A percentile compares a stretch with the other conserved stretches of the same genome.
Conservation (phyloP, 1,284 basidiomycete species). For the Fomitiporia mediterranea region DNA sequence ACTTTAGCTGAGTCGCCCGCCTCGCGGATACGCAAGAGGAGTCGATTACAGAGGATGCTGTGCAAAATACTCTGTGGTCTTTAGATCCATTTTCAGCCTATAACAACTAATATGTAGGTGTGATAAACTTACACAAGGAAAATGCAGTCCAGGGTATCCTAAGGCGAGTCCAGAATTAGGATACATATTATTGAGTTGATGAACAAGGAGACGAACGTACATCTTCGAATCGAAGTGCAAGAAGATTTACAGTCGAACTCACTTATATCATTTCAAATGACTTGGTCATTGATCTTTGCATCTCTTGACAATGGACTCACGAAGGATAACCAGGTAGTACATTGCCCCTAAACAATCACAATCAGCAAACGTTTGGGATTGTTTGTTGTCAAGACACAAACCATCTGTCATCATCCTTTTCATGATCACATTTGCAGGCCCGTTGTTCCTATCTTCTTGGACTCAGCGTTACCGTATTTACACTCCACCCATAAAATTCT, state of each 20-base stretch:
- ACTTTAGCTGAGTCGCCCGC: neutral
- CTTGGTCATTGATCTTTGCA: neutral
- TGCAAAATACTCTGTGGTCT: conserved; percentile 15
- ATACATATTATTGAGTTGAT: too few species aligned
- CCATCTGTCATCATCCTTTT: conserved; percentile 11
- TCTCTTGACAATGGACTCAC: neutral
- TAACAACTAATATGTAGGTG: neutral
- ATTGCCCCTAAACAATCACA: neutral
- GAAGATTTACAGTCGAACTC: conserved; percentile 3
- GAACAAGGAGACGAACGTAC: too few species aligned
- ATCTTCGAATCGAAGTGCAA: conserved; percentile 1
- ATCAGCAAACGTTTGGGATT: neutral
- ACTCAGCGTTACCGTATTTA: neutral
- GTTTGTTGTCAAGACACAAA: neutral
- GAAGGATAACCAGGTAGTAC: conserved; percentile 6
- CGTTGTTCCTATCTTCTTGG: neutral
- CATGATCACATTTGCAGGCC: neutral
- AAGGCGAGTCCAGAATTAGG: too few species aligned
- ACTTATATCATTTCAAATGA: neutral
- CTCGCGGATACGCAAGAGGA: conserved; percentile 7
- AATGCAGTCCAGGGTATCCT: neutral
- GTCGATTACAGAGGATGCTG: conserved; percentile 13
- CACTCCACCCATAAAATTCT: too few species aligned
- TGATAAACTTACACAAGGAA: conserved; percentile 1
- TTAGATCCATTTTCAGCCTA: neutral